phyloP scores from a whole-genome alignment of 495 filamentous ascomycete species.

The Symbiotaphrina buchneri region DNA sequence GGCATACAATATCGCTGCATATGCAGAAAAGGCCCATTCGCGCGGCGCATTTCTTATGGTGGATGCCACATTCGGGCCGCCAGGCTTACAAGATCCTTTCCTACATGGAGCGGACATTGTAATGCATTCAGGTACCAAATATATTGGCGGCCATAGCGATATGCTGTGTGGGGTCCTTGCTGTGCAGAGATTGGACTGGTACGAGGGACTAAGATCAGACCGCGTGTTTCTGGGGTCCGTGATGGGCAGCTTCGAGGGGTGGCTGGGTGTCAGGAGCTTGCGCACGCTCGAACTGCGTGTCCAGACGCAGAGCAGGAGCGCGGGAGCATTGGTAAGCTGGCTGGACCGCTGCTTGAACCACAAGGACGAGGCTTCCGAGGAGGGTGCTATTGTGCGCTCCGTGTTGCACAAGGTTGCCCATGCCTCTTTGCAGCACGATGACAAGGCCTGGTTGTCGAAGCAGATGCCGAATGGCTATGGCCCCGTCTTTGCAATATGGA shows the following conservation, averaged over 20 bases:
- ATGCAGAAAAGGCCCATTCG: slow-evolving; percentile 46
- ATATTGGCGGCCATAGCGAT: slow-evolving; percentile 85
- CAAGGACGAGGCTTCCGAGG: not conserved
- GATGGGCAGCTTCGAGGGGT: slow-evolving; percentile 79
- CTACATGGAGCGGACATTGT: slow-evolving; percentile 55
- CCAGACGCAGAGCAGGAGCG: slow-evolving; percentile 43
- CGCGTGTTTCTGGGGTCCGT: slow-evolving; percentile 56
- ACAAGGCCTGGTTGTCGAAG: slow-evolving; percentile 37
- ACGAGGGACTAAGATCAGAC: slow-evolving; percentile 32
- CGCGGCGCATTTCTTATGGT: slow-evolving; percentile 58
- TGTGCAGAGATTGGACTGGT: slow-evolving; percentile 32
- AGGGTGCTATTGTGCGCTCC: not conserved
- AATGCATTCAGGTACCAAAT: slow-evolving; percentile 88
- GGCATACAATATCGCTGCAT: slow-evolving; percentile 44
- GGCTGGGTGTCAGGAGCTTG: slow-evolving; percentile 71
- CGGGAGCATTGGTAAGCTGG: slow-evolving; percentile 47
- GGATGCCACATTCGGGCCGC: slow-evolving; percentile 86
- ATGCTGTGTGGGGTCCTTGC: slow-evolving; percentile 70
- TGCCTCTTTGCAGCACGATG: slow-evolving; percentile 1
- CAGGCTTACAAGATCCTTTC: slow-evolving; percentile 73
- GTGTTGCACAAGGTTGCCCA: slow-evolving; percentile 1
- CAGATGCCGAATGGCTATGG: slow-evolving; percentile 91
- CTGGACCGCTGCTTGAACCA: slow-evolving; percentile 24
- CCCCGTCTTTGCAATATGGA: slow-evolving; percentile 59
- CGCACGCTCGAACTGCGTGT: slow-evolving; percentile 75